Base-by-base conservation (phyloP, 805 yeast genomes). In the Metschnikowia arizonensis region DNA sequence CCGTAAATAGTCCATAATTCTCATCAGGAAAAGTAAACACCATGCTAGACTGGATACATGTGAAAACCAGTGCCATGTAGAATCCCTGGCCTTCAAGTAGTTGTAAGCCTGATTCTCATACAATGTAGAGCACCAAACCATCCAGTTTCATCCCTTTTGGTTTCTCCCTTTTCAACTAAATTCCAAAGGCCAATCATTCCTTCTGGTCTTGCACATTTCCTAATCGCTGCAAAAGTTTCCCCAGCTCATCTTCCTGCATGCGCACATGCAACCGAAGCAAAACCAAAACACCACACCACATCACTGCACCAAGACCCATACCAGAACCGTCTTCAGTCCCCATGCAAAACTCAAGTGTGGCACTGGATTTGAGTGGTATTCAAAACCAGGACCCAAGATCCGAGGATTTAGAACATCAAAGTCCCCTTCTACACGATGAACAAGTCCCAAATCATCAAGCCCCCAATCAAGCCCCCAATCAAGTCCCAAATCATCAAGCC, bases 221-320 rank as follows among this genome's bases (percentile, higher is more conserved):
- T n/a, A 10, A 26, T 5, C 29, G 4, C n/a, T 24, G 30, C 39
- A 24, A 17, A 17, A 34, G 17, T 14, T 23, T 23, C 19, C 29
- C 30, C 23, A 26, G 11, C 33, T 18, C 25, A 26, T 28, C 33
- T 37, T 37, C 40, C 40, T 37, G 40, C 33, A 37, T 19, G 19
- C 33, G 32, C 33, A 18, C 25, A 37, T 37, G 40, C 32, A 37
- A 19, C 11, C 40, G 38, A 25, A 36, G 28, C 40, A 15, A 34
- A 14, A 29, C 40, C 40, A 37, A 37, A 37, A 37, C 40, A 37
- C 10, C 18, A 14, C 40, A 37, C 10, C 18, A 14, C 28, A 26
- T 7, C 30, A 24, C 28, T 28, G 40, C 40, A 37, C 24, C 21
- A n/a, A 19, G 24, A 29, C 31, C 33, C 7, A 28, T 14, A 33